Conservation (phyloP, 208 protist species). For the Trypanosoma congolense region DNA sequence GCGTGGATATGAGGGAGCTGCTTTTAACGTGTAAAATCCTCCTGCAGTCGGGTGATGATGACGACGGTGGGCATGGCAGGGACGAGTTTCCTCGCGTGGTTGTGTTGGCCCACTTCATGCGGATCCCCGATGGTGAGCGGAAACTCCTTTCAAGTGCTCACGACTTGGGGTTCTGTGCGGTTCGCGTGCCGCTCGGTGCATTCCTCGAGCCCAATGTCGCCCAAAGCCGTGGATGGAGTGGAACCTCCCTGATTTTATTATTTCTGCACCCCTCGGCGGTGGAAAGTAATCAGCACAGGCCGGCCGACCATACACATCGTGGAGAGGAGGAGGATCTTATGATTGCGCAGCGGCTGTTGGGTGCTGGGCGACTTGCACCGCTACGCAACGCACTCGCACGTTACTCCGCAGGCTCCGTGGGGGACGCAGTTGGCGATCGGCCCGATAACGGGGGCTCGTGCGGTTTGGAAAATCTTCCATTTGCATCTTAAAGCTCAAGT, state of each 20-base stretch:
- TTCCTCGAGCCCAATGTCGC: constrained; percentile 27
- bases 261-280: constrained; percentile 7
- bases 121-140: constrained; percentile 41
- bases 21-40: constrained; percentile 34
- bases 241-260: constrained; percentile 41
- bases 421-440: background rate
- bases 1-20: constrained; percentile 43
- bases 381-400: constrained; percentile 6
- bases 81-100: constrained; percentile 8
- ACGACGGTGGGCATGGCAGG: background rate
- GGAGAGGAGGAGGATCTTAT: constrained; percentile 13
- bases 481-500: too few species aligned
- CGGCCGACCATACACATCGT: background rate
- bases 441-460: background rate
- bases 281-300: background rate
- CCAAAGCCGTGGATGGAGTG: constrained; percentile 29
- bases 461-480: constrained; percentile 10
- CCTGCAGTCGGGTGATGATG: constrained; percentile 8
- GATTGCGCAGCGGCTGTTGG: constrained; percentile 5
- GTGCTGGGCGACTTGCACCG: background rate
- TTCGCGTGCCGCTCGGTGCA: constrained; percentile 25
- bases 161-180: constrained; percentile 31
- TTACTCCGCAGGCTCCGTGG: constrained; percentile 6
- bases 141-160: constrained; percentile 29
- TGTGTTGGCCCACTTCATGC: constrained; percentile 56